Conservation (phyloP, 805 yeast genomes). For the Saccharomycopsis javanensis region DNA sequence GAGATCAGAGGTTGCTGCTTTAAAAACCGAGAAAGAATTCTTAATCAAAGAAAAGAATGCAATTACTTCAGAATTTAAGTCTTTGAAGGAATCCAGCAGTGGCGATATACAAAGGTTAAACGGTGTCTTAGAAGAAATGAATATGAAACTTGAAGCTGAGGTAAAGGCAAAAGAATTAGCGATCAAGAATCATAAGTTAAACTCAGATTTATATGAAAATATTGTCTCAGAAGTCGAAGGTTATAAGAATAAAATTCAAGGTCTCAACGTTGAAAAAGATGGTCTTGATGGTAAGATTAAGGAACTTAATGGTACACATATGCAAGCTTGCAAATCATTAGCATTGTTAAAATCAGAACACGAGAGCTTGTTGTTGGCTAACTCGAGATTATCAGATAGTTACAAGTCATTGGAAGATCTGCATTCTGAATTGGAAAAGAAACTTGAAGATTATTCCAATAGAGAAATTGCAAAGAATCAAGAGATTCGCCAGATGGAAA, state of each 20-base stretch:
- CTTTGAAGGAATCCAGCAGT: background rate
- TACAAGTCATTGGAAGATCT: background rate
- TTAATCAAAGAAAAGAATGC: background rate
- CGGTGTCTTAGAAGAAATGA: slow-evolving; percentile 17
- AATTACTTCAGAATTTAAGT: background rate
- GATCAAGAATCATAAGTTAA: background rate
- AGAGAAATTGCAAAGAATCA: slow-evolving; percentile 12
- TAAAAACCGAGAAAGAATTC: background rate
- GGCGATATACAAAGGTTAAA: background rate
- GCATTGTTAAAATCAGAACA: background rate
- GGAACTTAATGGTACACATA: background rate
- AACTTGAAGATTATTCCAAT: background rate
- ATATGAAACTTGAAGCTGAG: slow-evolving; percentile 23
- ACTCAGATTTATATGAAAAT: background rate
- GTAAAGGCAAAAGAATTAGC: slow-evolving; percentile 13
- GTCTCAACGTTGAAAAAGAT: background rate
- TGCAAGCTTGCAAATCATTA: background rate
- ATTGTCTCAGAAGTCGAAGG: background rate
- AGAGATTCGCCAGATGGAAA: slow-evolving; percentile 18
- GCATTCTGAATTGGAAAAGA: slow-evolving; percentile 2
- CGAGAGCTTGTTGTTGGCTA: background rate
- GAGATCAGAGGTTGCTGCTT: background rate
- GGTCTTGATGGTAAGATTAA: background rate
- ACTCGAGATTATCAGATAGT: background rate
- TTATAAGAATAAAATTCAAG: background rate